Conservation (phyloP, 2,329 filamentous ascomycete species). For the Spiromastix sp. region DNA sequence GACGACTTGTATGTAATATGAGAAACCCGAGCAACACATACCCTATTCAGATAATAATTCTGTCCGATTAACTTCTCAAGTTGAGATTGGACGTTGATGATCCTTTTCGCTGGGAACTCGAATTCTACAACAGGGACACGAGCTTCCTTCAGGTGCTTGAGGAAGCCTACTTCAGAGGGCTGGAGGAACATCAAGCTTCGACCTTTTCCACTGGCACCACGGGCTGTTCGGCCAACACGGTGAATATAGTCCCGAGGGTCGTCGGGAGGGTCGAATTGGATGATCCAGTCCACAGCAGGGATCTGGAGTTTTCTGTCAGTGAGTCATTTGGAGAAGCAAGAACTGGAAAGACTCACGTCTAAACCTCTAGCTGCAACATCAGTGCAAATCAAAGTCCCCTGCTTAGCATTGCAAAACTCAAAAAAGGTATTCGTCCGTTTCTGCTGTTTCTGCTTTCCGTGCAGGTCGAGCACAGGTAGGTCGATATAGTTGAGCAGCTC, state of each 20-base stretch:
- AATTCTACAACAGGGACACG: slow-evolving; percentile 92
- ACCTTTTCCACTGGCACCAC: slow-evolving; percentile 73
- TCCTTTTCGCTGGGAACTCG: slow-evolving; percentile 85
- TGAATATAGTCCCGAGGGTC: slow-evolving; percentile 89
- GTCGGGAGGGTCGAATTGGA: slow-evolving; percentile 91
- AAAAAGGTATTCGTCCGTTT: slow-evolving; percentile 99
- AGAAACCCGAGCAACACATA: too few species aligned
- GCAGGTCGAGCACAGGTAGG: slow-evolving; percentile 72
- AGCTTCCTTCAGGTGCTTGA: slow-evolving; percentile 81
- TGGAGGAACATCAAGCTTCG: slow-evolving; percentile 88
- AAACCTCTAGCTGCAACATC: slow-evolving; percentile 92
- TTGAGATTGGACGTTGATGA: slow-evolving; percentile 81
- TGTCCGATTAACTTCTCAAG: slow-evolving; percentile 87
- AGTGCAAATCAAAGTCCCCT: slow-evolving; percentile 87
- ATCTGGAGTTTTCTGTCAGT: slow-evolving; percentile 43
- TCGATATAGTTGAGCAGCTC: slow-evolving; percentile 98
- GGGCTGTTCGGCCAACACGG: slow-evolving; percentile 86
- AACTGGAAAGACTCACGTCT: slow-evolving; percentile 48
- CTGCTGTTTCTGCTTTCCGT: slow-evolving; percentile 97
- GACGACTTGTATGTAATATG: slow-evolving; percentile 6
- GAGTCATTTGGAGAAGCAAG: not conserved
- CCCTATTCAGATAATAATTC: slow-evolving; percentile 96
- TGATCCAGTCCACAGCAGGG: slow-evolving; percentile 88
- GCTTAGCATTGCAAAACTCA: slow-evolving; percentile 78
- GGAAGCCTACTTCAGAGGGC: slow-evolving; percentile 83